Evolutionary conservation across 352 stramenopile species (phyloP), one percentile per base, ranked within the genome.

Genomic region (Peronospora destructor): DNA sequence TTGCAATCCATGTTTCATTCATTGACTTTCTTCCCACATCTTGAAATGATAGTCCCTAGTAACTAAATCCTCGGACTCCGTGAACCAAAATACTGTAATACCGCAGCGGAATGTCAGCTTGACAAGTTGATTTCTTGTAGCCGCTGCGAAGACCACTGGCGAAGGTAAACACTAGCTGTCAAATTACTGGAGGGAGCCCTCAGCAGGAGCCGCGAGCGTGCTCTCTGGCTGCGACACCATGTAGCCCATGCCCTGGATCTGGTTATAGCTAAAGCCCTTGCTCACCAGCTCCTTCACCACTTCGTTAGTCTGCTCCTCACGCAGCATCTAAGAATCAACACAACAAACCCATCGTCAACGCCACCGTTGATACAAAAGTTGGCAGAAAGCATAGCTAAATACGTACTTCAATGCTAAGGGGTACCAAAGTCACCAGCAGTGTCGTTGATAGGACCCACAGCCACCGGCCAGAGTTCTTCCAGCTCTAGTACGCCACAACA

Each of bases 191-290:
- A 60, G 16, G 6, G 75, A 61, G n/a, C 60, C 59, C 26, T 72
- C 57, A 17, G 64, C 50, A 17, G 65, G 53, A 19, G 52, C 59
- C 8, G 73, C 37, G 19, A 87, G 69, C 41, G 74, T 90, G 61
- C 73, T 91, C 54, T 87, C 63, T 39, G 63, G 74, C 52, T 76
- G 71, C 44, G 73, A 60, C 35, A 88, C 68, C 46, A 76, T 70
- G 72, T 90, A 93, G 48, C 82, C 82, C 82, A 93, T 93, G 53
- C 65, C 64, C 44, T 88, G 77, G 49, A 93, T 86, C 60, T 93
- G 82, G 61, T 82, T 75, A 53, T 88, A 83, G 43, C 61, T 85
- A 59, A 90, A 93, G 12, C 82, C 82, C 66, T 89, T 90, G 62
- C 66, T 69, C 37, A 88, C 48, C 35, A 90, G 59, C 49, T 90